Evolutionary conservation across 768 basidiomycete genomes (phyloP), one percentile per base, ranked within the genome.

Genomic region (Termitomyces titanicus): DNA sequence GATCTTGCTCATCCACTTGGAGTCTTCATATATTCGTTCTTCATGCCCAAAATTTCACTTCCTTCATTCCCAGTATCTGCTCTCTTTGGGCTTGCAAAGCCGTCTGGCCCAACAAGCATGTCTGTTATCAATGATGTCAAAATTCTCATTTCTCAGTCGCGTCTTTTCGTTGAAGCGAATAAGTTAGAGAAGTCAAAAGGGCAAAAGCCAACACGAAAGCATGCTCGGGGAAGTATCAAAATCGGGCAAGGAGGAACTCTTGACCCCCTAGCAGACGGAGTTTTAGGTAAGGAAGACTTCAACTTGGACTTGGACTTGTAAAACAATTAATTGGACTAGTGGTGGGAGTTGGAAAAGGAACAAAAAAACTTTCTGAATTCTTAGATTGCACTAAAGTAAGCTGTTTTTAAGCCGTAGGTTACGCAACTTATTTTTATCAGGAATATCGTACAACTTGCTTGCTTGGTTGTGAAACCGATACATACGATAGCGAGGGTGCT

Each of bases 261-360:
- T 47, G 97, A 99, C 74, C 97, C 97, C 15, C 78, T 98, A 34
- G 97, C 97, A 5, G 93, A 97, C 69, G 96, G 96, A 42, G 93
- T 97, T 15, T 74, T 98, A 59, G 92, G 94, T 94, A 78, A 55
- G 46, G 17, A n/a, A 29, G 34, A 47, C 17, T 34, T 39, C 7
- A 57, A 22, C 37, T 13, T 25, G 20, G 35, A 11, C 18, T 17
- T 44, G 59, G 22, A 47, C 20, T 25, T 11, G 27, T 47, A 56
- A 47, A 53, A 53, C 29, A 46, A 46, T 35, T 25, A 47, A 27
- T 52, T 24, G 46, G 53, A 20, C 54, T 20, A 97, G 96, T 98
- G 38, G 77, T 99, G 47, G 97, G 94, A 35, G 76, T 97, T 35
- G 89, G 90, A 12, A 88, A 85, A 66, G 97, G 86, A 11, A 98